phyloP scores from a whole-genome alignment of 257 asterid species.

The Jacaranda copaia region DNA sequence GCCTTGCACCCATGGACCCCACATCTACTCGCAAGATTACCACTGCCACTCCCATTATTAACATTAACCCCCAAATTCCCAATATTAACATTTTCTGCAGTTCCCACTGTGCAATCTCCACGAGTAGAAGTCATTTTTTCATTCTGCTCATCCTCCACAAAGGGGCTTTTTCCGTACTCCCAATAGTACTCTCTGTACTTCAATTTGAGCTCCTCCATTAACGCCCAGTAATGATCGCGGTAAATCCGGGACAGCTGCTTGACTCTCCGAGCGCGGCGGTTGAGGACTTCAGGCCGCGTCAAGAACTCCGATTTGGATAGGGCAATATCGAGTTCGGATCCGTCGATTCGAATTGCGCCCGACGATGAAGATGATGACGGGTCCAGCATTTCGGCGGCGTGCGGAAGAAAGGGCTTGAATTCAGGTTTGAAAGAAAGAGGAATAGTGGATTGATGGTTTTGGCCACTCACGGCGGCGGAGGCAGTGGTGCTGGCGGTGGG shows the following conservation, averaged over 20 bases:
- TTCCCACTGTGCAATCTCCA: slow-evolving; percentile 34
- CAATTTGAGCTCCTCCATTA: slow-evolving; percentile 82
- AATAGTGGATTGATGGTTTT: slow-evolving; percentile 24
- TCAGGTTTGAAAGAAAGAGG: slow-evolving; percentile 35
- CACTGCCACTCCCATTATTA: slow-evolving; percentile 24
- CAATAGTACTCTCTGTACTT: slow-evolving; percentile 70
- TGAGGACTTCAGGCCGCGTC: slow-evolving; percentile 67
- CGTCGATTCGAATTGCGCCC: slow-evolving; percentile 62
- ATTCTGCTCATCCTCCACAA: slow-evolving; percentile 60
- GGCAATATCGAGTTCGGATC: slow-evolving; percentile 57
- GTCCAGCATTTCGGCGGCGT: slow-evolving; percentile 42
- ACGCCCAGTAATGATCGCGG: slow-evolving; percentile 78
- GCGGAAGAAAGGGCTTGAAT: slow-evolving; percentile 29
- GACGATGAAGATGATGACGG: slow-evolving; percentile 59
- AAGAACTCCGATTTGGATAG: slow-evolving; percentile 62
- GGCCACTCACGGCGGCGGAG: slow-evolving; percentile 36
- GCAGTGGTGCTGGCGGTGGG: slow-evolving; percentile 25
- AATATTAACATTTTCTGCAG: slow-evolving; percentile 40
- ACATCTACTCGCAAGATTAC: slow-evolving; percentile 35
- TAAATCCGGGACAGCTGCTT: slow-evolving; percentile 70
- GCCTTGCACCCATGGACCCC: slow-evolving; percentile 59
- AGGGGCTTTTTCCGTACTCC: slow-evolving; percentile 82
- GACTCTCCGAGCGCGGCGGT: slow-evolving; percentile 66
- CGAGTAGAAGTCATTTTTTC: slow-evolving; percentile 40
- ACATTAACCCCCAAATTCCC: slow-evolving; percentile 42